Base-by-base conservation (phyloP, 768 basidiomycete genomes). In the Phylloporus sp. region DNA sequence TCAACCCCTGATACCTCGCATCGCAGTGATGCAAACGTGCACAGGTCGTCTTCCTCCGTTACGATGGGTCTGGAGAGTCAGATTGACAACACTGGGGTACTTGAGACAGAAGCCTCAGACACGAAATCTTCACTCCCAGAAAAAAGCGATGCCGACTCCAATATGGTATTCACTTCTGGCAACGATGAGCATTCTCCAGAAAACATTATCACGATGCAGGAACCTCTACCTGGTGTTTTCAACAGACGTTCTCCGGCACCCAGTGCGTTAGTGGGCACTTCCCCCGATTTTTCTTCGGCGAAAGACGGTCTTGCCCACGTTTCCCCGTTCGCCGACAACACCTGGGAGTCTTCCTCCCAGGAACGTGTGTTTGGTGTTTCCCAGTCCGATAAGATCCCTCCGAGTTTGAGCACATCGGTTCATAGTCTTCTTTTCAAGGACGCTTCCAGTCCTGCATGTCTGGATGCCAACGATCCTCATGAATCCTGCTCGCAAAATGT, bases 1-100 rank as follows among this genome's bases (percentile, higher is more conserved):
- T 70, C 67, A 2, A 62, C 60, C 22, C 58, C 62, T 6, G 50
- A 60, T 24, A 66, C 62, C 20, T 70, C 68, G 22, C 32, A 53
- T 31, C 52, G 54, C 5, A 50, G 45, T 35, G 60, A 62, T 52
- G 46, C 38, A n/a, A 29, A 18, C 9, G 12, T 18, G 6, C 35
- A 27, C 48, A 38, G 48, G 36, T 38, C 38, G 35, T 38, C 38
- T 38, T 42, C 18, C 26, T 31, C 27, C 12, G 34, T 28, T 34
- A 28, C 8, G 5, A 26, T 35, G 2, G 29, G 12, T n/a, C 31
- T 11, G 29, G 16, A 28, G 20, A 16, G 22, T 32, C 57, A 20
- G 27, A 9, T 29, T 18, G 38, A 39, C 26, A 36, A 26, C 8
- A 24, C 35, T 13, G 38, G 6, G n/a, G 20, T 12, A 39, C 13